A percentile compares a stretch with the other conserved stretches of the same genome.
Conservation (phyloP, 2,329 filamentous ascomycete species). For the Mycosphaerelloides madeirae region DNA sequence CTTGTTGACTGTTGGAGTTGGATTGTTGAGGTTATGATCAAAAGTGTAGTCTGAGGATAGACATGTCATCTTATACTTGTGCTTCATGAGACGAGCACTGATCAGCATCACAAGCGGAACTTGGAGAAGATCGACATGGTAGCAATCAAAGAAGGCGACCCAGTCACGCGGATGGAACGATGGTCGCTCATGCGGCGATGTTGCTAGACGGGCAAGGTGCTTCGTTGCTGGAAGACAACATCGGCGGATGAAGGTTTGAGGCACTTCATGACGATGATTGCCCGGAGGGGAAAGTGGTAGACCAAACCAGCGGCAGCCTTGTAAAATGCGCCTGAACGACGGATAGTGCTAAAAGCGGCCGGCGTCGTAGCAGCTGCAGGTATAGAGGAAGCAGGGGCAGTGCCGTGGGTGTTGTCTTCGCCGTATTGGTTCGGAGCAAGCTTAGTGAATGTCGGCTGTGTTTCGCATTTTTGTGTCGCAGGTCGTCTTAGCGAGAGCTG, state of each 20-base stretch:
- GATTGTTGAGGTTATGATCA: background rate
- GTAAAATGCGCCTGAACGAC: background rate
- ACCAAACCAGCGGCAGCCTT: background rate
- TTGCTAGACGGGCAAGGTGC: slow-evolving; percentile 13
- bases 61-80: slow-evolving; percentile 10
- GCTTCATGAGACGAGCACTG: background rate
- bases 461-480: slow-evolving; percentile 7
- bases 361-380: background rate
- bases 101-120: too few species aligned
- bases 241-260: background rate
- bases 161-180: slow-evolving; percentile 17
- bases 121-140: slow-evolving; percentile 12
- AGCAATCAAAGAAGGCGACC: slow-evolving; percentile 21
- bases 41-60: background rate
- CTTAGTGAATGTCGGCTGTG: slow-evolving; percentile 13
- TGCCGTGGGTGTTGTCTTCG: background rate
- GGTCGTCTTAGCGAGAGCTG: background rate
- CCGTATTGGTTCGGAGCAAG: slow-evolving; percentile 11
- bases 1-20: slow-evolving; percentile 7
- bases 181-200: slow-evolving; percentile 14
- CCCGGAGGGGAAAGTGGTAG: slow-evolving; percentile 14
- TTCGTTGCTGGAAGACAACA: background rate
- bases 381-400: background rate
- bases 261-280: slow-evolving; percentile 7
- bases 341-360: background rate